Percentiles rank a stretch among this genome's conserved stretches.
Conservation (phyloP, 768 basidiomycete genomes). For the Calocera cornea region DNA sequence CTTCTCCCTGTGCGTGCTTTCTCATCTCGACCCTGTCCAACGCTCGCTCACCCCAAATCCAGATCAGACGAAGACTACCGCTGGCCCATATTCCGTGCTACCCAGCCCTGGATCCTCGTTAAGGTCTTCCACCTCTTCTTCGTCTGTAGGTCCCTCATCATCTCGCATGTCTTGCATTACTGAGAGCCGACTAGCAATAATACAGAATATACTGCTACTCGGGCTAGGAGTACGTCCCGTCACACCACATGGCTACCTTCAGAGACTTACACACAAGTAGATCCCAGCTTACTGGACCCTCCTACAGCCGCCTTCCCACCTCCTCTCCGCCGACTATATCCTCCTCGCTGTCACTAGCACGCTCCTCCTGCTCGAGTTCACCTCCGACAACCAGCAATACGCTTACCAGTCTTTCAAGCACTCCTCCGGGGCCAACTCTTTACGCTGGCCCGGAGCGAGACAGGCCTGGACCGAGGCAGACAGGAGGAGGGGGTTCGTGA, state of each 20-base stretch:
- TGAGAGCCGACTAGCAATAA: slow-evolving; percentile 34
- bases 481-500: slow-evolving; percentile 67
- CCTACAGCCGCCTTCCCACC: slow-evolving; percentile 35
- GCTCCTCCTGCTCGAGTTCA: slow-evolving; percentile 57
- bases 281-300: slow-evolving; percentile 45
- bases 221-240: slow-evolving; percentile 37
- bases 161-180: neutral
- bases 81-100: slow-evolving; percentile 61
- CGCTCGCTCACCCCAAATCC: neutral
- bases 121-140: slow-evolving; percentile 55
- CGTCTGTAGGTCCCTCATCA: slow-evolving; percentile 37
- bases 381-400: slow-evolving; percentile 84
- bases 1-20: slow-evolving; percentile 45
- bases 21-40: neutral
- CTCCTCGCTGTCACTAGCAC: slow-evolving; percentile 47
- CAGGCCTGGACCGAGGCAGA: slow-evolving; percentile 56
- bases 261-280: slow-evolving; percentile 15
- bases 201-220: slow-evolving; percentile 71
- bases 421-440: slow-evolving; percentile 18
- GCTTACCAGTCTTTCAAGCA: slow-evolving; percentile 66
- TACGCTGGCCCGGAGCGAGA: slow-evolving; percentile 49
- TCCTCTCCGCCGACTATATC: slow-evolving; percentile 46
- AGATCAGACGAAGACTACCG: slow-evolving; percentile 73
- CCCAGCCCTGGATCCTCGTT: slow-evolving; percentile 42
- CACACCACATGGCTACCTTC: neutral